A percentile compares a stretch with the other conserved stretches of the same genome.
Conservation (phyloP, 1,284 basidiomycete genomes). For the Leccinum solheimii region DNA sequence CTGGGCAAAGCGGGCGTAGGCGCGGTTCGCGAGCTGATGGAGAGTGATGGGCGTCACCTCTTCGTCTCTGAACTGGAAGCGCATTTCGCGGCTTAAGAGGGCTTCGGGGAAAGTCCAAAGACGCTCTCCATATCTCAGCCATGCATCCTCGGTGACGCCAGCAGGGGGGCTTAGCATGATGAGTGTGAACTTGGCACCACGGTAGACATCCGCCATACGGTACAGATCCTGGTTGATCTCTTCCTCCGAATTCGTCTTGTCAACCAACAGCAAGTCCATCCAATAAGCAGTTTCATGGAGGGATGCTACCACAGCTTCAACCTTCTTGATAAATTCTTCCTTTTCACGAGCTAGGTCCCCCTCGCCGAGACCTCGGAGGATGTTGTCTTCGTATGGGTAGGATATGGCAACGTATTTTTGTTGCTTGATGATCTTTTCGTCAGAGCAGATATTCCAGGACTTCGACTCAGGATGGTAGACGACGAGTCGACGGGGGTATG, state of each 20-base stretch:
- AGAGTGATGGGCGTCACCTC: slow-evolving; percentile 23
- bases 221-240: slow-evolving; percentile 26
- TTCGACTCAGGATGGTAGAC: slow-evolving; percentile 11
- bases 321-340: slow-evolving; percentile 8
- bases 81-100: slow-evolving; percentile 22
- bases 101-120: slow-evolving; percentile 33
- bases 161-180: slow-evolving; percentile 20
- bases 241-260: background rate
- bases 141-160: slow-evolving; percentile 3
- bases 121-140: slow-evolving; percentile 26
- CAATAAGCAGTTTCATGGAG: slow-evolving; percentile 25
- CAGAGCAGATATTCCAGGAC: slow-evolving; percentile 9
- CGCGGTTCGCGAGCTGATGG: slow-evolving; percentile 27
- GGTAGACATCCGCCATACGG: slow-evolving; percentile 33
- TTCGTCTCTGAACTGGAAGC: slow-evolving; percentile 15
- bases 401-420: slow-evolving; percentile 25
- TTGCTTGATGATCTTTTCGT: slow-evolving; percentile 10
- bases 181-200: slow-evolving; percentile 27
- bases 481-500: slow-evolving; percentile 24
- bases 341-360: background rate
- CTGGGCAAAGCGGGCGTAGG: slow-evolving; percentile 18
- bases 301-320: slow-evolving; percentile 12
- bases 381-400: slow-evolving; percentile 19
- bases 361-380: background rate
- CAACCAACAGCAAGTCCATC: slow-evolving; percentile 22